Percentiles rank a stretch among this genome's conserved stretches.
Conservation (phyloP, 2,329 filamentous ascomycete genomes). For the Lojkania enalia region DNA sequence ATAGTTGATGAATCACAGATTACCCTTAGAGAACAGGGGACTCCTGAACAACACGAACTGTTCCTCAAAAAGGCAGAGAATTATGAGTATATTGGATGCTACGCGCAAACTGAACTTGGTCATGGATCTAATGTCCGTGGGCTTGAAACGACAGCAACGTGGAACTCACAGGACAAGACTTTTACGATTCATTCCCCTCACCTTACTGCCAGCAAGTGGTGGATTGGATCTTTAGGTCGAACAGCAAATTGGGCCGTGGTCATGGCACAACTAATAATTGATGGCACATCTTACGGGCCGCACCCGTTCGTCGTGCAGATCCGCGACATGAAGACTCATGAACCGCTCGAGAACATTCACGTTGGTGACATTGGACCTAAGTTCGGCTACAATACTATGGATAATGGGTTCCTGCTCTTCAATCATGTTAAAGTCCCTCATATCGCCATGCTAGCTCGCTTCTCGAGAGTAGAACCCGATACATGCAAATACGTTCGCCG, state of each 20-base stretch:
- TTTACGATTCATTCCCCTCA: conserved; percentile 71
- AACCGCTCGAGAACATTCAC: conserved; percentile 42
- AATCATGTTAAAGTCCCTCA: conserved; percentile 74
- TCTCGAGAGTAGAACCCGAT: conserved; percentile 67
- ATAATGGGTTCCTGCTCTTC: conserved; percentile 77
- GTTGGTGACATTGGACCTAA: conserved; percentile 78
- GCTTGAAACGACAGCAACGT: conserved; percentile 69
- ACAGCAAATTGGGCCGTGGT: conserved; percentile 74
- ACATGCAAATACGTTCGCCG: conserved; percentile 70
- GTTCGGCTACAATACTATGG: conserved; percentile 75
- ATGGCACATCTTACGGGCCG: conserved; percentile 67
- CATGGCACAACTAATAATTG: conserved; percentile 71
- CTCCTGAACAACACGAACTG: conserved; percentile 69
- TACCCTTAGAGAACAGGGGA: conserved; percentile 72
- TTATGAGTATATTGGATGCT: conserved; percentile 72
- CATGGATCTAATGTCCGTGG: conserved; percentile 67
- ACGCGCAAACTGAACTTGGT: conserved; percentile 75
- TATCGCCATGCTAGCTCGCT: conserved; percentile 67
- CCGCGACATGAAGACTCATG: conserved; percentile 4
- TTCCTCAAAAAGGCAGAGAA: conserved; percentile 67
- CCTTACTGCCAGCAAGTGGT: conserved; percentile 77
- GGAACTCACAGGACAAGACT: conserved; percentile 69
- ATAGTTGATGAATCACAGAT: too few relatives aligned
- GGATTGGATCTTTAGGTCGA: conserved; percentile 74
- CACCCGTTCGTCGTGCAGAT: conserved; percentile 77